Evolutionary conservation across 1,284 basidiomycete species (phyloP).

Genomic region (Fomes fomentarius): DNA sequence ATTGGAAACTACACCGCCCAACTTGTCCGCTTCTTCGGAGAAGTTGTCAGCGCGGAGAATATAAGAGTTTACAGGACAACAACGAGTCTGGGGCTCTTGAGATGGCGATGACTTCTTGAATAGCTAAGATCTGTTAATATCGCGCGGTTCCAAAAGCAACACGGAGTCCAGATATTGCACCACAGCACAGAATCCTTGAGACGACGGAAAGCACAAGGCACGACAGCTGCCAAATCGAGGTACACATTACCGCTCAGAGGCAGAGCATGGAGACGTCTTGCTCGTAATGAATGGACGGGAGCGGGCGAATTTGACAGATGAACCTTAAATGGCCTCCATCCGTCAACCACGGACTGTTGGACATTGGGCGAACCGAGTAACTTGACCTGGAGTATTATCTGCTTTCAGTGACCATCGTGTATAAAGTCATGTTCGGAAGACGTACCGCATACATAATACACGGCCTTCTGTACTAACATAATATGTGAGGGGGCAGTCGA

Average conservation of each 20-base stretch:
- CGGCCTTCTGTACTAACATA: too few relatives aligned
- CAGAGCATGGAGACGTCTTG: not conserved
- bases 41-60: conserved; percentile 16
- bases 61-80: not conserved
- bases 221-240: not conserved
- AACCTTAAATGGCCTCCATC: not conserved
- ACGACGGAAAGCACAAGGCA: not conserved
- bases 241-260: not conserved
- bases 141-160: too few relatives aligned
- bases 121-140: not conserved
- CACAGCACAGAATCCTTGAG: too few relatives aligned
- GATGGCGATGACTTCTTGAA: too few relatives aligned
- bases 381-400: not conserved
- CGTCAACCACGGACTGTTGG: conserved; percentile 21
- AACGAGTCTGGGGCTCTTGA: too few relatives aligned
- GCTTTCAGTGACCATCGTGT: too few relatives aligned
- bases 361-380: conserved; percentile 1
- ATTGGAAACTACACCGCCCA: not conserved
- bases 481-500: too few relatives aligned
- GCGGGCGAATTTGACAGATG: not conserved
- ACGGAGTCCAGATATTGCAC: too few relatives aligned
- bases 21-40: conserved; percentile 15
- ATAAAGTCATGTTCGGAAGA: too few relatives aligned
- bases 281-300: conserved; percentile 3
- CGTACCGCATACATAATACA: too few relatives aligned